Evolutionary conservation across 2,329 filamentous ascomycete species (phyloP), one percentile per base, ranked within the genome.

Genomic region (Calonectria pseudoturangicola): DNA sequence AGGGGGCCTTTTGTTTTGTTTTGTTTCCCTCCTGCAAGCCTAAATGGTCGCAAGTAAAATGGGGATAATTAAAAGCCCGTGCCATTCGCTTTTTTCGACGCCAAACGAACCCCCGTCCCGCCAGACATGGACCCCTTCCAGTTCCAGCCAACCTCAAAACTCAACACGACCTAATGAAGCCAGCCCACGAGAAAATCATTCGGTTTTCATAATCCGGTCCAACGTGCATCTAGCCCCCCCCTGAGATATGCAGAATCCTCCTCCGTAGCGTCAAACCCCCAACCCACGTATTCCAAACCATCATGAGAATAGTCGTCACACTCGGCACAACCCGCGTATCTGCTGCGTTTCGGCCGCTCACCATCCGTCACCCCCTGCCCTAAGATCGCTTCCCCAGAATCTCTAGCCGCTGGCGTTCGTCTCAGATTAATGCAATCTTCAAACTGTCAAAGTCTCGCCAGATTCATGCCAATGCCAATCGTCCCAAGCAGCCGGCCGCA

Each of bases 41-140:
- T 58, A 58, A 58, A 58, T 39, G n/a, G 54, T 25, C 36, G 54
- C 54, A 15, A 33, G 54, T n/a, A 36, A 62, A 62, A 62, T 62
- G 58, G 58, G 58, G 18, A 43, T 16, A 62, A 62, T 58, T 58
- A 58, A 58, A 58, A 54, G 48, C 64, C 48, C 48, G 64, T 66
- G 64, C 64, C 48, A 54, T 54, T 30, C 18, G 50, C 48, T 58
- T 36, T 39, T 58, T 36, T 66, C 36, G 47, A 47, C 47, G 63
- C 63, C 30, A 41, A 18, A 25, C 36, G 3, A 33, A n/a, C 51
- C 51, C 51, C 30, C 16, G 51, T 36, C 51, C 33, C 54, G 54
- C 30, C 54, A 58, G 54, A 9, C 54, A 58, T 58, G 54, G 54
- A 58, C 54, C 54, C 54, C 54, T 58, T 58, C 33, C 54, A 58